These are phyloP conservation scores for Lachancea lanzarotensis DNA, from an alignment of 805 yeast genomes.

Conservation along the genomic window DNA sequence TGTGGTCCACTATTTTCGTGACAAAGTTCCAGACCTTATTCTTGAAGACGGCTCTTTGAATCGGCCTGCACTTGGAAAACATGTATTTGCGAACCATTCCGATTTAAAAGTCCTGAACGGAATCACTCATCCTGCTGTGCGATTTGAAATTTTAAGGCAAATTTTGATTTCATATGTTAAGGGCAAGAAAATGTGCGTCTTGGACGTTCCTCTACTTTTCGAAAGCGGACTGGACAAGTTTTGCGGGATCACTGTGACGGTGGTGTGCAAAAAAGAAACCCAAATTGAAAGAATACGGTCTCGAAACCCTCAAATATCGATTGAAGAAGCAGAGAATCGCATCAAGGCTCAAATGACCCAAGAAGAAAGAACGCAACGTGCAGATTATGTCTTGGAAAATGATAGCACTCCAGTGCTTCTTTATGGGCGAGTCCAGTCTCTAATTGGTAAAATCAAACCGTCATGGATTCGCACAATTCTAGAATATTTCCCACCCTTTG, in stretches of 20 bases:
- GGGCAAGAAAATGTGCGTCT: conserved; percentile 54
- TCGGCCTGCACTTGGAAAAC: conserved; percentile 66
- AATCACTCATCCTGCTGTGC: conserved; percentile 84
- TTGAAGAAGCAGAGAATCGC: conserved; percentile 63
- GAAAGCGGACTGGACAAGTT: conserved; percentile 65
- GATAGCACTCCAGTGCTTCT: conserved; percentile 41
- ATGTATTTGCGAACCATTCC: conserved; percentile 64
- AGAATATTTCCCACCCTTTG: conserved; percentile 40
- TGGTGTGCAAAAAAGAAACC: conserved; percentile 48
- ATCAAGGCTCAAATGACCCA: conserved; percentile 72
- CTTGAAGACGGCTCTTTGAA: conserved; percentile 43
- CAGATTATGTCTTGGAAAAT: conserved; percentile 69
- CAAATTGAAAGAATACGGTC: conserved; percentile 58
- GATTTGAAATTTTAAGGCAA: conserved; percentile 51
- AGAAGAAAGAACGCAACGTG: conserved; percentile 45
- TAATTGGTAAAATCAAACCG: conserved; percentile 38
- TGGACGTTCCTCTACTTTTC: conserved; percentile 88
- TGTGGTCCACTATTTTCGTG: conserved; percentile 55
- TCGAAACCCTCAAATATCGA: conserved; percentile 62
- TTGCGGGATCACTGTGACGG: conserved; percentile 68
- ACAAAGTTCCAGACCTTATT: conserved; percentile 44
- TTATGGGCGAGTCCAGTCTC: conserved; percentile 36
- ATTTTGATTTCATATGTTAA: conserved; percentile 51
- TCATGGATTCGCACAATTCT: conserved; percentile 22
- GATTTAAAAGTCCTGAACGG: conserved; percentile 57